Percentiles rank a stretch among this genome's conserved stretches.
Conservation (phyloP, 23 red algal genomes). For the Pyropia haitanensis region DNA sequence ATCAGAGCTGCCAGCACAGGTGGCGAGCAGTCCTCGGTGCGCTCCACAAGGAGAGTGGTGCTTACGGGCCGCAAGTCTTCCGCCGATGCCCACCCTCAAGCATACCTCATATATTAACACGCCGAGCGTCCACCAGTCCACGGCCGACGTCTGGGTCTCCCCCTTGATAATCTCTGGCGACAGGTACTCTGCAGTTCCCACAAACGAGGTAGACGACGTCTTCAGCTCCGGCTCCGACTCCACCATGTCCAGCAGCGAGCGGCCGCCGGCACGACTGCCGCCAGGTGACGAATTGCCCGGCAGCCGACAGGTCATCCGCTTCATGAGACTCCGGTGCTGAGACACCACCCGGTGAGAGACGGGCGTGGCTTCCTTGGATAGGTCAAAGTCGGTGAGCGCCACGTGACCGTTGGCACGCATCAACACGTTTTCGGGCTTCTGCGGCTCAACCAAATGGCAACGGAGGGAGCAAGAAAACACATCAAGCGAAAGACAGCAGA, state of each 20-base stretch:
- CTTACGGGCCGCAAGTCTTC: too few relatives aligned
- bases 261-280: background rate
- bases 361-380: constrained; percentile 35
- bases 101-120: constrained; percentile 47
- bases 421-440: constrained; percentile 66
- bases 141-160: constrained; percentile 29
- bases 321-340: constrained; percentile 20
- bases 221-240: constrained; percentile 20
- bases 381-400: constrained; percentile 52
- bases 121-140: constrained; percentile 75
- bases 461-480: too few relatives aligned
- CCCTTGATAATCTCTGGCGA: constrained; percentile 51
- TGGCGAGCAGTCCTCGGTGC: too few relatives aligned
- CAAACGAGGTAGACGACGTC: constrained; percentile 25
- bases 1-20: too few relatives aligned
- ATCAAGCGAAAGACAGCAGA: too few relatives aligned
- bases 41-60: too few relatives aligned
- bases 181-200: constrained; percentile 62
- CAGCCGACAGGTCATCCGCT: constrained; percentile 11
- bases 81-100: too few relatives aligned
- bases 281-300: background rate
- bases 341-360: constrained; percentile 25
- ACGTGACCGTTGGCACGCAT: constrained; percentile 52
- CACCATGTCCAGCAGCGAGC: constrained; percentile 3
- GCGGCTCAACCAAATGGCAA: too few relatives aligned